Base-by-base conservation (phyloP, 805 yeast genomes). In the Wickerhamomyces bovis region DNA sequence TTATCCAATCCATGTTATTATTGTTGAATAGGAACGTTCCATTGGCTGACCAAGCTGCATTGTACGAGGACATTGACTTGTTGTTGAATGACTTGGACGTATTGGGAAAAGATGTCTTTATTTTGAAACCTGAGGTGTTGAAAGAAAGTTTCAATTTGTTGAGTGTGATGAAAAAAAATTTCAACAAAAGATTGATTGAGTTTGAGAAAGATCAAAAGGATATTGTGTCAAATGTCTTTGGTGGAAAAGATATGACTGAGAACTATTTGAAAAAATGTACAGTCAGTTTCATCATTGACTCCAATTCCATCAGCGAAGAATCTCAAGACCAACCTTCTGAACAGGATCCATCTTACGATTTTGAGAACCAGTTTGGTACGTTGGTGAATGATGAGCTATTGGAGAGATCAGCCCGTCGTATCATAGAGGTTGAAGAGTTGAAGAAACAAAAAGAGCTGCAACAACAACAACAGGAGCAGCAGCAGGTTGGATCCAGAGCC, bases 1-100 rank as follows among this genome's bases (percentile, higher is more conserved):
- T 64, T 23, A 55, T 63, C 12, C 69, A 63, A 45, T 58, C 66
- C 2, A 60, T 64, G 58, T 49, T 65, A 50, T 39, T 65, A 4
- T 39, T 64, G 38, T 47, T 63, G 26, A 53, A 54, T 39, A 44
- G 46, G 12, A 50, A 53, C n/a, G 43, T 57, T 38, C 44, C 58
- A 2, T 15, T 44, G 13, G 43, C 38, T 36, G 63, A 60, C 20
- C 53, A 53, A 39, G 48, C 53, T 30, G 51, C 55, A 1, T 25
- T 60, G 28, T 54, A 55, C 43, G 47, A 45, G n/a, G 64, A 61
- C 41, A 56, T 61, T 44, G 62, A 57, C 12, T 45, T 55, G 38
- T 50, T 61, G 53, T 45, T 61, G 44, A 53, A 46, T 33, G 65
- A 61, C 44, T 39, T 59, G 36, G 57, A 58, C 9, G 33, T 42